Conservation (phyloP, 2,329 filamentous ascomycete species). For the Metarhizium robertsii region DNA sequence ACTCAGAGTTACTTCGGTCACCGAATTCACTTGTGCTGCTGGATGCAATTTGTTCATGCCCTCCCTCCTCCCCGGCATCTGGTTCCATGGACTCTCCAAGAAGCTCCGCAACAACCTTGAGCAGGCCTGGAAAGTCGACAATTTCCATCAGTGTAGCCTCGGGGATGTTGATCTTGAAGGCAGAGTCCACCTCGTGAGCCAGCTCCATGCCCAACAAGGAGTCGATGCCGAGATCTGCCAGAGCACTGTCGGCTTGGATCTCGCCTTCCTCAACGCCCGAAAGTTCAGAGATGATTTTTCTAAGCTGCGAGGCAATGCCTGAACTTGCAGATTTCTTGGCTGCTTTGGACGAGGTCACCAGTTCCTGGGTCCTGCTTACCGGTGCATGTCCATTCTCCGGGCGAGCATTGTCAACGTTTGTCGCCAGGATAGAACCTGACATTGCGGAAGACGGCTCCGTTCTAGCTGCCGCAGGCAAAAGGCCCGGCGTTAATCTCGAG, state of each 20-base stretch:
- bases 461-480: neutral
- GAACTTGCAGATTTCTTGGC: neutral
- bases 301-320: constrained; percentile 4
- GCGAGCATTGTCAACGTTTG: neutral
- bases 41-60: neutral
- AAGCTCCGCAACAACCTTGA: neutral
- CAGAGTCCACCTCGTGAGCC: constrained; percentile 27
- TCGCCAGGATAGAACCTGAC: neutral
- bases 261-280: constrained; percentile 27
- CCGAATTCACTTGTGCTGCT: neutral
- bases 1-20: neutral
- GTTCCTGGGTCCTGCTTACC: neutral
- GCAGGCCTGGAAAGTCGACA: constrained; percentile 2
- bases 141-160: constrained; percentile 2
- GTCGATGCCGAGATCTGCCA: constrained; percentile 39
- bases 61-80: neutral
- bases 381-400: neutral
- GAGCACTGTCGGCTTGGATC: constrained; percentile 23
- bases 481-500: neutral
- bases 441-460: neutral
- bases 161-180: constrained; percentile 21
- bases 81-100: neutral
- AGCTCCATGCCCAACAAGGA: constrained; percentile 42
- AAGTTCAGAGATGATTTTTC: constrained; percentile 15
- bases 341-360: neutral